phyloP scores from a whole-genome alignment of 2,329 filamentous ascomycete species.

The Lachnellula subtilissima region DNA sequence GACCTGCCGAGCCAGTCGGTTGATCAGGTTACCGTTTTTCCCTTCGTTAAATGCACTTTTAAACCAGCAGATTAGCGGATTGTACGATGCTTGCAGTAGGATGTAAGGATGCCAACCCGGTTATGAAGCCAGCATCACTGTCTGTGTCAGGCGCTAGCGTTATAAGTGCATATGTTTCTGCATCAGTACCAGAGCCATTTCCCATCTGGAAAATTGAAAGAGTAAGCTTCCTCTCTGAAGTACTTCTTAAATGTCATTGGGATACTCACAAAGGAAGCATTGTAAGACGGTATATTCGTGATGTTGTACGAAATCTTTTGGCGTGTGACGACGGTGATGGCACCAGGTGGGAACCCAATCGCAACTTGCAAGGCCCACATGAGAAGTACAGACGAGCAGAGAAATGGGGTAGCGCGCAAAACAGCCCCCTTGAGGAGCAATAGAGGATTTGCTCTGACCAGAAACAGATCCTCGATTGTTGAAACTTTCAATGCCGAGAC shows the following conservation, averaged over 20 bases:
- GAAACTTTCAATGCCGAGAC: background rate
- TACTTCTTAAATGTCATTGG: no score
- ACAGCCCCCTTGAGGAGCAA: background rate
- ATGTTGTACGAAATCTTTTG: background rate
- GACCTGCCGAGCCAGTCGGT: background rate
- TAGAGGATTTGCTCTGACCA: background rate
- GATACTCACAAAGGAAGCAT: background rate
- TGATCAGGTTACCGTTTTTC: background rate
- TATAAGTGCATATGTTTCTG: background rate
- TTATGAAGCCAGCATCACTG: background rate
- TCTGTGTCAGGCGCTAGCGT: background rate
- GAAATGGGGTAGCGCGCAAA: background rate
- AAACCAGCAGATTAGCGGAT: no score
- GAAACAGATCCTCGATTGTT: background rate
- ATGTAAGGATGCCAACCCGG: background rate
- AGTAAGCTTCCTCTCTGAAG: no score
- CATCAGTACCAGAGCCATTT: background rate
- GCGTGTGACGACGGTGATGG: background rate
- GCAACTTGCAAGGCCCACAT: slow-evolving; percentile 2
- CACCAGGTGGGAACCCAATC: slow-evolving; percentile 4
- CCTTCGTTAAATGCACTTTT: background rate
- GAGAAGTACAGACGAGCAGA: background rate
- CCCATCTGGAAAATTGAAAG: background rate
- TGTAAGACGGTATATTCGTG: background rate
- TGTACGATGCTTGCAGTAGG: no score